Evolutionary conservation across 2,329 filamentous ascomycete genomes (phyloP), one percentile per base, ranked within the genome.

Genomic region (Thelonectria blattea): DNA sequence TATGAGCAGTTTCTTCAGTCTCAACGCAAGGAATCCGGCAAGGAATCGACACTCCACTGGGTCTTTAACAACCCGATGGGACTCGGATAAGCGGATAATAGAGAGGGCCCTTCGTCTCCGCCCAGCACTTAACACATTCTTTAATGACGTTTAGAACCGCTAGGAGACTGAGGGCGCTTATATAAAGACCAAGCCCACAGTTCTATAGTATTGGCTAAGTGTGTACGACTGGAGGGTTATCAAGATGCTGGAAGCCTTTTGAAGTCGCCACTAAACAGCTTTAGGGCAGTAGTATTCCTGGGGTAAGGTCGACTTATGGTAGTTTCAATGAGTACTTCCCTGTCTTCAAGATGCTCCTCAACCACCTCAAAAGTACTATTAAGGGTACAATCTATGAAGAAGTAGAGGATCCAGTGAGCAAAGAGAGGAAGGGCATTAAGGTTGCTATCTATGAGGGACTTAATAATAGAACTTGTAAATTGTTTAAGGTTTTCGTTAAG

Each of bases 361-460:
- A 11, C 34, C 18, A 42, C 34, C 20, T 52, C 34, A 20, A 52
- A 41, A 27, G 49, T 41, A 34, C 49, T 41, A 42, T 52, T 20
- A 15, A 52, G 24, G 18, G 49, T 41, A 52, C 32, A 41, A 42
- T 42, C 20, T 48, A 41, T 14, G 34, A 42, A 52, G 49, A 42
- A 52, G 49, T 42, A 3, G 34, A 52, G 49, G 34, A 42, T 41
- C 34, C 49, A 7, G 49, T 52, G 18, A 52, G 32, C 18, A 27
- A 42, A 34, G 20, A 27, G 49, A 52, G 34, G 34, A 52, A 41
- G 22, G 37, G 42, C 18, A 34, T 52, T 12, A 20, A 52, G 20
- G 49, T 52, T 52, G 32, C 49, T 12, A 41, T 52, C 22, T 52
- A 52, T 20, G 32, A 22, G 18, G 49, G 34, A 27, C 49, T 52